Conservation (phyloP, 257 asterid genomes). For the Penstemon davidsonii region DNA sequence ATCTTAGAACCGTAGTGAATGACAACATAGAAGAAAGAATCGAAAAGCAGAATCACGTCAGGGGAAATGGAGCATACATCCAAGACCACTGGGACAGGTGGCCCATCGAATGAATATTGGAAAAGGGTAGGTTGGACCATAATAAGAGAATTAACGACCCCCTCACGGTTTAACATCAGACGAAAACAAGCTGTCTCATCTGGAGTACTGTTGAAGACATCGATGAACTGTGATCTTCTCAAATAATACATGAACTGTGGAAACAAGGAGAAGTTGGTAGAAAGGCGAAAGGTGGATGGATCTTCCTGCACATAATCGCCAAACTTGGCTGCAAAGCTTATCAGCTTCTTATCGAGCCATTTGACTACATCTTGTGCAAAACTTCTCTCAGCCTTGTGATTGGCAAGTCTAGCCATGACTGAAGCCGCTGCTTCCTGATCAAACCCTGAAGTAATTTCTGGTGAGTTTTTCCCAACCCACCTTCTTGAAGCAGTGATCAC, state of each 20-base stretch:
- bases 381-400: conserved; percentile 46
- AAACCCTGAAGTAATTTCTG: conserved; percentile 76
- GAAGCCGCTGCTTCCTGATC: conserved; percentile 98
- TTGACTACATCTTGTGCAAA: conserved; percentile 60
- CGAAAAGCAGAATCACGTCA: conserved; percentile 84
- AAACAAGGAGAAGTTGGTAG: conserved; percentile 70
- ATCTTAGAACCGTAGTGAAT: conserved; percentile 89
- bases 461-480: conserved; percentile 77
- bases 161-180: conserved; percentile 84
- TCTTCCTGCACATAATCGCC: conserved; percentile 92
- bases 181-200: conserved; percentile 88
- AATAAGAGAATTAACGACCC: conserved; percentile 75
- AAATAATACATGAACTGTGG: conserved; percentile 93
- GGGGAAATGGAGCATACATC: conserved; percentile 80
- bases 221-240: conserved; percentile 87
- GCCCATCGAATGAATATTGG: conserved; percentile 90
- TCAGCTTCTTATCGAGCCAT: conserved; percentile 77
- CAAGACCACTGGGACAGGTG: conserved; percentile 78
- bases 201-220: conserved; percentile 81
- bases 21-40: conserved; percentile 79
- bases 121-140: conserved; percentile 97
- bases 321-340: conserved; percentile 70
- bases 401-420: conserved; percentile 83
- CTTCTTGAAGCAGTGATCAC: conserved; percentile 94
- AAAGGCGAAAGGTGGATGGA: conserved; percentile 80